phyloP scores from a whole-genome alignment of 2,329 filamentous ascomycete species.

The Colletotrichum orchidophilum region DNA sequence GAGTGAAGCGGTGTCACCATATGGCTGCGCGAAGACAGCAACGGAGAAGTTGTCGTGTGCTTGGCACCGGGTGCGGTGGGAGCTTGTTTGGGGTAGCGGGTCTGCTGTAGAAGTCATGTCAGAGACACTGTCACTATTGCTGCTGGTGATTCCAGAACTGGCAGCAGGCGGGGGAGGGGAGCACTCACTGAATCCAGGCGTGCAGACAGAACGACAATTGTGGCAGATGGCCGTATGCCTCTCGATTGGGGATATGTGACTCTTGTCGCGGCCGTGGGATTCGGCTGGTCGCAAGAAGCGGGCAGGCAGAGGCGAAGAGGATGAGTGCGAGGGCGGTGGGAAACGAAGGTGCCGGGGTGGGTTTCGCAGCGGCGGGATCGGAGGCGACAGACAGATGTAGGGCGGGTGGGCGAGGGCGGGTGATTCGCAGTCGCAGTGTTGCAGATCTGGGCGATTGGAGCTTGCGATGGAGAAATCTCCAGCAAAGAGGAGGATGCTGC shows the following conservation, averaged over 20 bases:
- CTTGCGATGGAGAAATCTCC: neutral
- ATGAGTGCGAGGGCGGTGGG: slow-evolving; percentile 3
- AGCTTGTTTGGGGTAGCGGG: neutral
- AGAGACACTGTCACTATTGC: slow-evolving; percentile 1
- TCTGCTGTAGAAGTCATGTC: neutral
- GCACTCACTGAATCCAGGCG: neutral
- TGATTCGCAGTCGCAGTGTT: slow-evolving; percentile 2
- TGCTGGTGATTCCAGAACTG: neutral
- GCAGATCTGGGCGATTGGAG: neutral
- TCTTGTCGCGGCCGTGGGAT: slow-evolving; percentile 1
- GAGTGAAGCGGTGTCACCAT: neutral
- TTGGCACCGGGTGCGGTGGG: neutral
- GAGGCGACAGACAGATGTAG: slow-evolving; percentile 3
- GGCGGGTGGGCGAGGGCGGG: neutral
- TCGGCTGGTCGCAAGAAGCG: slow-evolving; percentile 3
- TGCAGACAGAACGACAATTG: neutral
- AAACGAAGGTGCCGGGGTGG: slow-evolving; percentile 14
- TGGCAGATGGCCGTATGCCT: neutral
- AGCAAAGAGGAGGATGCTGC: neutral
- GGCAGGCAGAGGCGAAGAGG: neutral
- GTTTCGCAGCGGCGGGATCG: neutral
- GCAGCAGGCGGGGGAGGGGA: neutral
- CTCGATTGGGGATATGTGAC: neutral
- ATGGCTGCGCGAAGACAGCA: neutral
- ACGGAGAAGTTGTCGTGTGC: neutral